Percentiles rank a stretch among this genome's conserved stretches.
These are phyloP conservation scores for Breynia disticha DNA, from an alignment of 441 rosid species.

Conservation along the genomic window DNA sequence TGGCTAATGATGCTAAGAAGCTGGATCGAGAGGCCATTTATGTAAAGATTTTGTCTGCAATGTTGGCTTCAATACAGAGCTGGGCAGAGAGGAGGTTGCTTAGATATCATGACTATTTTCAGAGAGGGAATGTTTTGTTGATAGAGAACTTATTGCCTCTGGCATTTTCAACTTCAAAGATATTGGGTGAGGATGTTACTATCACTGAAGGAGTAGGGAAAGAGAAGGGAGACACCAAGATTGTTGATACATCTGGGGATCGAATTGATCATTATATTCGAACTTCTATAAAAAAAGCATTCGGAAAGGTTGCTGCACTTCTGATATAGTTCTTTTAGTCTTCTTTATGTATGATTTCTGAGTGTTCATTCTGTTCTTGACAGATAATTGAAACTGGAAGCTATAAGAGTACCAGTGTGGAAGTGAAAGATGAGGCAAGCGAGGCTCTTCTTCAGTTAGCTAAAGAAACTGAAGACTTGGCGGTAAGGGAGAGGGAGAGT, in stretches of 20 bases:
- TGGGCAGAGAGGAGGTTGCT: constrained; percentile 83
- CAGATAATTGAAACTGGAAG: constrained; percentile 57
- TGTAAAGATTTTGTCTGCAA: constrained; percentile 45
- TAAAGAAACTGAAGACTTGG: constrained; percentile 71
- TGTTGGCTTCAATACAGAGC: constrained; percentile 60
- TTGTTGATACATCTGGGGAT: constrained; percentile 48
- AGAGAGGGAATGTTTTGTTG: constrained; percentile 42
- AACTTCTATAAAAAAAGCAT: constrained; percentile 59
- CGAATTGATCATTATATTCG: constrained; percentile 67
- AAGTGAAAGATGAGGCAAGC: constrained; percentile 42
- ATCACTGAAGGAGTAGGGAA: constrained; percentile 42
- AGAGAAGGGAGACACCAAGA: constrained; percentile 31
- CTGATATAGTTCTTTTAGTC: too few relatives aligned
- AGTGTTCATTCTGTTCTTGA: not conserved
- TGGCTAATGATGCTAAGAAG: constrained; percentile 62
- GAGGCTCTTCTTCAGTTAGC: constrained; percentile 56
- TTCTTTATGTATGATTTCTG: not conserved
- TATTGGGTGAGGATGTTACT: constrained; percentile 59
- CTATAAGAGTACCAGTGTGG: constrained; percentile 30
- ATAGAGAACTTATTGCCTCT: constrained; percentile 68
- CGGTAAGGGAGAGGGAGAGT: constrained; percentile 56
- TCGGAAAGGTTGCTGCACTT: constrained; percentile 41
- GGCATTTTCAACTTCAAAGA: constrained; percentile 60
- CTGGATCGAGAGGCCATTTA: constrained; percentile 57
- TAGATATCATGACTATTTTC: constrained; percentile 66